Conservation (phyloP, 2,329 filamentous ascomycete species). For the Hypoxylon sp. region DNA sequence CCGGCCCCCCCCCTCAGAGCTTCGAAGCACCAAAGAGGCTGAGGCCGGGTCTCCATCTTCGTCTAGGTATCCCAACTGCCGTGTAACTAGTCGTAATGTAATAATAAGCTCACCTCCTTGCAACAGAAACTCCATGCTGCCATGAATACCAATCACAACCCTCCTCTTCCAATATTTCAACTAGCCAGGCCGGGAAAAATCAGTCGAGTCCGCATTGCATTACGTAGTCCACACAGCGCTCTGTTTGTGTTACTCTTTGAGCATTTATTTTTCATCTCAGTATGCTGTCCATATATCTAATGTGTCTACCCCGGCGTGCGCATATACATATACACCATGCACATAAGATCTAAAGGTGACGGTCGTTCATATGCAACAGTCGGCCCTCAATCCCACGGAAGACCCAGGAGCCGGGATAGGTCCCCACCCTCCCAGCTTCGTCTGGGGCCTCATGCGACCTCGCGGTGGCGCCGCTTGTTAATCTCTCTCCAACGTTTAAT, state of each 20-base stretch:
- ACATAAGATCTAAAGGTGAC: slow-evolving; percentile 19
- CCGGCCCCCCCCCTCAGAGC: slow-evolving; percentile 28
- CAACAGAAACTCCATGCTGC: slow-evolving; percentile 44
- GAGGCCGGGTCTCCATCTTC: slow-evolving; percentile 39
- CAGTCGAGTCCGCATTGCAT: slow-evolving; percentile 17
- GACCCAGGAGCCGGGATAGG: slow-evolving; percentile 8
- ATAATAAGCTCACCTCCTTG: slow-evolving; percentile 48
- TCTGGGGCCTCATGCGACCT: slow-evolving; percentile 22
- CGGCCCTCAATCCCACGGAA: slow-evolving; percentile 22
- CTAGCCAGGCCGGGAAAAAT: slow-evolving; percentile 37
- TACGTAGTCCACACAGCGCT: slow-evolving; percentile 32
- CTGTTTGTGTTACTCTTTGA: slow-evolving; percentile 36
- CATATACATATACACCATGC: slow-evolving; percentile 13
- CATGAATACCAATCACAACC: slow-evolving; percentile 46
- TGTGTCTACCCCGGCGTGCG: slow-evolving; percentile 22
- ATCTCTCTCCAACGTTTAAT: slow-evolving; percentile 45
- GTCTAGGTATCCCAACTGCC: slow-evolving; percentile 49
- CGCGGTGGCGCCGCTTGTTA: slow-evolving; percentile 28
- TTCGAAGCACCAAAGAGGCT: slow-evolving; percentile 29
- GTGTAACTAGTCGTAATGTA: slow-evolving; percentile 51
- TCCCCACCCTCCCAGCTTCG: slow-evolving; percentile 21
- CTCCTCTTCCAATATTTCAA: slow-evolving; percentile 24
- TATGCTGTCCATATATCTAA: slow-evolving; percentile 19
- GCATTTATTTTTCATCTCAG: slow-evolving; percentile 7
- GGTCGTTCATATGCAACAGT: slow-evolving; percentile 15